Evolutionary conservation across 2,329 filamentous ascomycete genomes (phyloP), one percentile per base, ranked within the genome.

Genomic region (Trichoderma koningii): DNA sequence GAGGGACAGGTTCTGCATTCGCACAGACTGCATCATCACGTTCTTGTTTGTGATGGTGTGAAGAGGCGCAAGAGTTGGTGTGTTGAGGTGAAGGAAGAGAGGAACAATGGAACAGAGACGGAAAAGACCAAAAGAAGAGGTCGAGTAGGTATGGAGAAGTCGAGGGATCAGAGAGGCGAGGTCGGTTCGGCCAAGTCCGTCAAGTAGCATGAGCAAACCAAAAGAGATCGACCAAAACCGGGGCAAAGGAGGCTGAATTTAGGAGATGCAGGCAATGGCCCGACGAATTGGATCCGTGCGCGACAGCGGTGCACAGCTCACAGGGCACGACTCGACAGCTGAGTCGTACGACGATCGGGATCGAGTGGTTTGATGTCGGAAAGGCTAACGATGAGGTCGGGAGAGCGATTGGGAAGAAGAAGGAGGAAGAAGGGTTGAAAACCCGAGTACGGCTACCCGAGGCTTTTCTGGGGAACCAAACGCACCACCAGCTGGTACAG

Each of bases 21-120:
- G 65, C 30, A 64, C 48, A 47, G 65, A 59, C 42, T 55, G 42
- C 65, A 66, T 60, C 65, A 66, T 60, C 55, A 65, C 44, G 50
- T n/a, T 19, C n/a, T 14, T 21, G n/a, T 15, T 42, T 41, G 10
- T 21, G 26, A 26, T 45, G 9, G 10, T 41, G 15, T 26, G 12
- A n/a, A 26, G 55, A 28, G 7, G 17, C 19, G 9, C n/a, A 5
- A 41, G 34, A 12, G 19, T 42, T 26, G 50, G 7, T 14, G 34
- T 21, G 42, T 47, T 28, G 64, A 55, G 21, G 30, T 34, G n/a
- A 15, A 12, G 26, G 50, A 34, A n/a, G 9, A 44, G 42, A 44
- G 41, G 42, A 44, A 19, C 15, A 44, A n/a, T 15, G n/a, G 42
- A 19, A 9, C 4, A 44, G 42, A 19, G 17, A 34, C 30, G 30